Evolutionary conservation across 352 stramenopile species (phyloP).

Genomic region (Stramenopiles sp.): DNA sequence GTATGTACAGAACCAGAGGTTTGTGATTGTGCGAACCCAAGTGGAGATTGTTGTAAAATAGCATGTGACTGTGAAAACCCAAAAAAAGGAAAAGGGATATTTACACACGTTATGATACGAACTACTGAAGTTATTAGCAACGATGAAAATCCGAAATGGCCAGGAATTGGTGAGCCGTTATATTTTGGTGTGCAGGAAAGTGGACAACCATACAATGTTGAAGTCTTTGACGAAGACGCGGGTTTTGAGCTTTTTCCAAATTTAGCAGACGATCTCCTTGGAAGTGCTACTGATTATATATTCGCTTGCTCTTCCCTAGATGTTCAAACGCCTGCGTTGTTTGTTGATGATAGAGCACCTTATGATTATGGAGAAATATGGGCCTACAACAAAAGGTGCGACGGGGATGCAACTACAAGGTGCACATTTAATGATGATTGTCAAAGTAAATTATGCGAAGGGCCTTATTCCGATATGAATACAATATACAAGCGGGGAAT

Average conservation of each 20-base stretch:
- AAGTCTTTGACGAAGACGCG: conserved; percentile 46
- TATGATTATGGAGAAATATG: conserved; percentile 46
- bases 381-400: conserved; percentile 31
- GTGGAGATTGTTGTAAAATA: too few species aligned
- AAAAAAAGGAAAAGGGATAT: too few species aligned
- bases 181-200: conserved; percentile 56
- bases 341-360: conserved; percentile 41
- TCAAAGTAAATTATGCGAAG: conserved; percentile 24
- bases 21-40: too few species aligned
- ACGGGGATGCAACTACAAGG: not conserved
- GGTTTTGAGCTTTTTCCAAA: too few species aligned
- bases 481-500: conserved; percentile 30
- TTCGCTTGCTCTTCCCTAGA: conserved; percentile 55
- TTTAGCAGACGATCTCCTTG: conserved; percentile 58
- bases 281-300: conserved; percentile 35
- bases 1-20: too few species aligned
- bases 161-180: conserved; percentile 37
- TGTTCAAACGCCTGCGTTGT: conserved; percentile 27
- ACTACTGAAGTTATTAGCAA: conserved; percentile 39
- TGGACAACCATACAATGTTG: conserved; percentile 42
- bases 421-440: not conserved
- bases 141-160: conserved; percentile 47
- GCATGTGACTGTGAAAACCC: too few species aligned
- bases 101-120: too few species aligned
- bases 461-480: conserved; percentile 34